These are phyloP conservation scores for Mrakia hoshinonis DNA, from an alignment of 768 basidiomycete species.

Conservation along the genomic window DNA sequence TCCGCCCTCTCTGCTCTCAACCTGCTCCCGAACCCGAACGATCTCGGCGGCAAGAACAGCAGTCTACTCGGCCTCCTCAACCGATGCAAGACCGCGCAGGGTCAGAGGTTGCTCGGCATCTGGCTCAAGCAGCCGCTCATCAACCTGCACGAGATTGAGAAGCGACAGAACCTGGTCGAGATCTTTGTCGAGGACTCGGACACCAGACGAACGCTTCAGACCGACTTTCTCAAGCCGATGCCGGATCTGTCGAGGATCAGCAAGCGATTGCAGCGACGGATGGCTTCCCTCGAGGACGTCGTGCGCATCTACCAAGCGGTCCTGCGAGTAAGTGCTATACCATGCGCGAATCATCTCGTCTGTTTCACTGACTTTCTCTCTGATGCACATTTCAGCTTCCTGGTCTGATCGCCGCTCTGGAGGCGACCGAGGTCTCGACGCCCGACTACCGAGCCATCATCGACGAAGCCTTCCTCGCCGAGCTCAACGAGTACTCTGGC, in stretches of 20 bases:
- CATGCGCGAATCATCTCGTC: background rate
- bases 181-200: slow-evolving; percentile 71
- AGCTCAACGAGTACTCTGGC: slow-evolving; percentile 52
- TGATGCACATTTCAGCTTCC: slow-evolving; percentile 51
- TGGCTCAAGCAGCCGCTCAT: slow-evolving; percentile 96
- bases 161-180: slow-evolving; percentile 79
- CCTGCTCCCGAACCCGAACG: slow-evolving; percentile 63
- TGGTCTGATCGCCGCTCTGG: slow-evolving; percentile 60
- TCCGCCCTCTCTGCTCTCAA: slow-evolving; percentile 86
- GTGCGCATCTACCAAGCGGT: slow-evolving; percentile 93
- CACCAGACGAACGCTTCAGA: slow-evolving; percentile 66
- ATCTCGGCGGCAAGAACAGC: slow-evolving; percentile 57
- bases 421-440: slow-evolving; percentile 45
- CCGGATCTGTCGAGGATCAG: slow-evolving; percentile 87
- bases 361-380: background rate
- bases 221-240: slow-evolving; percentile 79
- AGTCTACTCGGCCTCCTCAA: slow-evolving; percentile 84
- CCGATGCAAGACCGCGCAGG: slow-evolving; percentile 93
- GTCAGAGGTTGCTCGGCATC: slow-evolving; percentile 70
- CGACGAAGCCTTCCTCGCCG: slow-evolving; percentile 56
- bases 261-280: slow-evolving; percentile 78
- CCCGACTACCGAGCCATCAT: slow-evolving; percentile 52
- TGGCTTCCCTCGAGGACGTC: slow-evolving; percentile 84
- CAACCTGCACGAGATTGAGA: slow-evolving; percentile 86
- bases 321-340: slow-evolving; percentile 51